Evolutionary conservation across 352 stramenopile species (phyloP), one percentile per base, ranked within the genome.

Genomic region (Pythium plurisporium): DNA sequence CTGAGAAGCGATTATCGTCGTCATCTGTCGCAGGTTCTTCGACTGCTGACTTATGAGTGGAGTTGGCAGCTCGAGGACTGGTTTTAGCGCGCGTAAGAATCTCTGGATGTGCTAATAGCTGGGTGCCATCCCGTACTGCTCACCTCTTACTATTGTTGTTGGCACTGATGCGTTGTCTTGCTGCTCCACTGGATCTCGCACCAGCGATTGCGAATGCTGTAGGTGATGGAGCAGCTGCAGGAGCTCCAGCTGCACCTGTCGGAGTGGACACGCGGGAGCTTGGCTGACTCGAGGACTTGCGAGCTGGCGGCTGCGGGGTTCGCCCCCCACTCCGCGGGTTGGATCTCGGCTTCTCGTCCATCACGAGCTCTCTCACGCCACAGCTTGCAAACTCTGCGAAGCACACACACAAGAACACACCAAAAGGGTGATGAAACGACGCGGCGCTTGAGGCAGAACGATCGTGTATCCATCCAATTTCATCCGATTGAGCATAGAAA

Each of bases 21-120:
- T 65, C 56, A 9, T 65, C 63, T 1, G 50, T 57, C 4, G 50
- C 40, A 8, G 55, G 44, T 31, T 67, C 53, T 14, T 54, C 36
- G 0, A 19, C 7, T 17, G 26, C 40, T 6, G 48, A 23, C 14
- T 43, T 53, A 22, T 25, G 33, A 1, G 17, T 36, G 2, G 37
- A 40, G 38, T 9, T 20, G 6, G 2, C 10, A 1, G 38, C 38
- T 12, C 55, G 46, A 26, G 46, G 55, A 31, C 55, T 64, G 19
- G 10, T 33, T 9, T 22, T 43, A 19, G n/a, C 37, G n/a, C n/a
- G n/a, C n/a, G n/a, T n/a, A n/a, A n/a, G n/a, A n/a, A n/a, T n/a
- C n/a, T n/a, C n/a, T n/a, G n/a, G n/a, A n/a, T n/a, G n/a, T n/a
- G n/a, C n/a, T n/a, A n/a, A n/a, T n/a, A n/a, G n/a, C n/a, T n/a